Evolutionary conservation across 1,139 yeast species (phyloP).

Genomic region (Taphrina wiesneri): DNA sequence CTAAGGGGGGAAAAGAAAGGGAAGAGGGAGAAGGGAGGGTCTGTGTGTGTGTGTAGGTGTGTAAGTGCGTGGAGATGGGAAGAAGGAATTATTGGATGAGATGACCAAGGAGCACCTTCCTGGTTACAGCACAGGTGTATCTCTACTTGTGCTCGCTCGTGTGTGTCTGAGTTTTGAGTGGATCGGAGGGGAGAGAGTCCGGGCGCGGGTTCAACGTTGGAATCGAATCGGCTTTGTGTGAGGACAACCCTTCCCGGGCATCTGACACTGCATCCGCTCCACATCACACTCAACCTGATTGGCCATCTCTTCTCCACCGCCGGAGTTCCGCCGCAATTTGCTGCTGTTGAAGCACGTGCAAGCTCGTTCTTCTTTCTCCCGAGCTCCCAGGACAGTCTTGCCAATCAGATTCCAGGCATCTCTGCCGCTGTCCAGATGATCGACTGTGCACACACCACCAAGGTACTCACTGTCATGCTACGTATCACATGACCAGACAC

Average conservation of each 20-base stretch:
- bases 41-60: neutral
- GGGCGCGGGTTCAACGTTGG: neutral
- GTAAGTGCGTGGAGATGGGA: neutral
- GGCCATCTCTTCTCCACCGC: neutral
- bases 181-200: neutral
- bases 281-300: neutral
- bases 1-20: neutral
- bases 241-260: neutral
- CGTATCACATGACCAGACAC: no score
- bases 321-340: neutral
- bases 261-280: neutral
- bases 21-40: neutral
- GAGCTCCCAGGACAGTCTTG: no score
- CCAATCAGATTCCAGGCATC: neutral
- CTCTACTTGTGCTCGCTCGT: neutral
- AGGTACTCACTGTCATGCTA: neutral
- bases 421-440: neutral
- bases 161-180: neutral
- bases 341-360: neutral
- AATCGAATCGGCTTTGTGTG: neutral
- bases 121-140: conserved; percentile 1
- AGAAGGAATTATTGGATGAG: no score
- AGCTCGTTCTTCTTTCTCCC: neutral
- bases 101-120: neutral
- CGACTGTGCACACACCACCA: neutral